These are phyloP conservation scores for Sequoiadendron giganteum DNA, from an alignment of 75 land plant genomes.

Conservation along the genomic window DNA sequence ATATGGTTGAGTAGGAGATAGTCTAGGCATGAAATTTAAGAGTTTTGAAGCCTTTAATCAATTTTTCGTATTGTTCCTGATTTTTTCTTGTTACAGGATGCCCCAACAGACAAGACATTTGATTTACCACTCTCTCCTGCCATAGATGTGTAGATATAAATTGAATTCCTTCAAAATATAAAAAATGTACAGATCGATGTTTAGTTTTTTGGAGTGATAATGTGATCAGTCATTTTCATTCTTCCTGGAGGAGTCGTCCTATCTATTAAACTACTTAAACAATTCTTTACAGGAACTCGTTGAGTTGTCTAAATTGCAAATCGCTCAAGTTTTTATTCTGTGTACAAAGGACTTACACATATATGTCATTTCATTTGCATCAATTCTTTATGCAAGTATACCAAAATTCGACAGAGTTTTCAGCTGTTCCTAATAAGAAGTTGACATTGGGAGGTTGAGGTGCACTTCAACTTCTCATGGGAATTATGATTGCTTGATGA, in stretches of 20 bases:
- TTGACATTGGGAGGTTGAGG: background rate
- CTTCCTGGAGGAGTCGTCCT: background rate
- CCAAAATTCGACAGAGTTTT: background rate
- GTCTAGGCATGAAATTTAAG: background rate
- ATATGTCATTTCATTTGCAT: background rate
- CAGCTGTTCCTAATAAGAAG: background rate
- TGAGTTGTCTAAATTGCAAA: background rate
- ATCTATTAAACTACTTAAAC: background rate
- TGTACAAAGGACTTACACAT: constrained; percentile 1
- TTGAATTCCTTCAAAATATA: background rate
- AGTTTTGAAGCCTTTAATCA: background rate
- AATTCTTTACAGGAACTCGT: background rate
- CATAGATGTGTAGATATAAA: constrained; percentile 7
- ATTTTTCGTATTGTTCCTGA: background rate
- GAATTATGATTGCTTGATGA: background rate
- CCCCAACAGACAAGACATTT: constrained; percentile 1
- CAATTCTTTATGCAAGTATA: constrained; percentile 3
- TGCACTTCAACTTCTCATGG: background rate
- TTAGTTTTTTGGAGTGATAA: background rate
- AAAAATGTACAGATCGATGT: constrained; percentile 1
- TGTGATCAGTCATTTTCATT: constrained; percentile 3
- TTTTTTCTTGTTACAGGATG: constrained; percentile 6
- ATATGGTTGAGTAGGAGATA: background rate
- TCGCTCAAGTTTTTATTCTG: background rate
- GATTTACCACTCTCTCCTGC: constrained; percentile 6